phyloP scores from a whole-genome alignment of 352 stramenopile genomes.

The Phytophthora idaei region DNA sequence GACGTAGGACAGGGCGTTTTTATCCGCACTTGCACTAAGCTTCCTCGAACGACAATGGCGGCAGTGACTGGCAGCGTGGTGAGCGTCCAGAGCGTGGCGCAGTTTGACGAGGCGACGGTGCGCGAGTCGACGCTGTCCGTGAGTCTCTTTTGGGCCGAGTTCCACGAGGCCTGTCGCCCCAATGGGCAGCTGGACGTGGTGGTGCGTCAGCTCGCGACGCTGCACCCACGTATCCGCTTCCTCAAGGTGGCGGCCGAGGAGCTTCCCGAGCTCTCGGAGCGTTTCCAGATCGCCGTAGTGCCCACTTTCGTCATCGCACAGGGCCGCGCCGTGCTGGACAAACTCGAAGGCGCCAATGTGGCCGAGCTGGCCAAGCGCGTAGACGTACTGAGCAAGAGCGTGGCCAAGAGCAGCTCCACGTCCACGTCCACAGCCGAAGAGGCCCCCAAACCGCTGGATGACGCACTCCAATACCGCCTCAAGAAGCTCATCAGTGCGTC shows the following conservation, averaged over 20 bases:
- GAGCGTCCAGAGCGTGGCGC: conserved; percentile 66
- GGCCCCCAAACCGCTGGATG: conserved; percentile 48
- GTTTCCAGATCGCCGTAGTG: conserved; percentile 92
- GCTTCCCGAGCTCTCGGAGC: conserved; percentile 82
- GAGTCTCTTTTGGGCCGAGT: conserved; percentile 87
- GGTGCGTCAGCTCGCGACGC: conserved; percentile 76
- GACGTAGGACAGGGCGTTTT: no score
- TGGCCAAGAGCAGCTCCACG: conserved; percentile 54
- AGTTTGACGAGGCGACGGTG: conserved; percentile 81
- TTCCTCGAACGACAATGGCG: conserved; percentile 26
- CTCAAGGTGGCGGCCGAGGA: conserved; percentile 89
- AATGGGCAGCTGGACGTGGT: conserved; percentile 89
- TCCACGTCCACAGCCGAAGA: conserved; percentile 24
- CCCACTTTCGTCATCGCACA: conserved; percentile 94
- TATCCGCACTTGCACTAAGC: not conserved
- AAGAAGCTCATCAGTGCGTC: conserved; percentile 86
- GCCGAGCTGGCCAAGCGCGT: conserved; percentile 84
- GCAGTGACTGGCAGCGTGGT: conserved; percentile 66
- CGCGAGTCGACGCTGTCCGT: conserved; percentile 81
- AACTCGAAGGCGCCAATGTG: conserved; percentile 85
- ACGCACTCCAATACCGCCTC: conserved; percentile 75
- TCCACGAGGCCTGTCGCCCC: conserved; percentile 80
- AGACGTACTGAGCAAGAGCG: conserved; percentile 83
- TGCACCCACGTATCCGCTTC: conserved; percentile 86
- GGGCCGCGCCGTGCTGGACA: conserved; percentile 77